Evolutionary conservation across 73 alveolate genomes (phyloP).

Genomic region (Tetrahymena thermophila): DNA sequence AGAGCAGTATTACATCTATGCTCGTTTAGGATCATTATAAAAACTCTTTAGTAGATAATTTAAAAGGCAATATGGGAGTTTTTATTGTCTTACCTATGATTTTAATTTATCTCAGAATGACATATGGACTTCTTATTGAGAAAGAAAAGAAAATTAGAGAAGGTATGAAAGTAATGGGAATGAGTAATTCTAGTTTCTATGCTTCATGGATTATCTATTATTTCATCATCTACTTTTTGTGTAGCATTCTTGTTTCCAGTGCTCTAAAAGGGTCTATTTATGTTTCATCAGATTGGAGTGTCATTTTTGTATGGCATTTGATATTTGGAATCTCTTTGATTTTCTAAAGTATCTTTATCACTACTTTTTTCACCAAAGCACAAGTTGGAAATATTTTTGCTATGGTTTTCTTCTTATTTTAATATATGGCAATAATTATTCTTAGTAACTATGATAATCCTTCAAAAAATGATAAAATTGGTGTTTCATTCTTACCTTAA

Average conservation of each 20-base stretch:
- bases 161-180: constrained; percentile 98
- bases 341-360: background rate
- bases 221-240: constrained; percentile 38
- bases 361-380: background rate
- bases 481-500: background rate
- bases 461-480: background rate
- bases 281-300: constrained; percentile 5
- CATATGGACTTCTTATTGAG: constrained; percentile 71
- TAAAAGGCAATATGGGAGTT: background rate
- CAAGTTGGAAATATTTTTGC: constrained; percentile 1
- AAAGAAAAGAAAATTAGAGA: constrained; percentile 88
- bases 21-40: background rate
- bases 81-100: background rate
- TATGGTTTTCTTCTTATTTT: constrained; percentile 5
- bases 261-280: background rate
- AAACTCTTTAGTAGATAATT: background rate
- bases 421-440: background rate
- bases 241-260: constrained; percentile 33
- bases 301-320: background rate
- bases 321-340: background rate
- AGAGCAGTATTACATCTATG: background rate
- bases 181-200: constrained; percentile 71
- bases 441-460: background rate
- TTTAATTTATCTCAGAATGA: constrained; percentile 46
- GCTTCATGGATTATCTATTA: constrained; percentile 74